These are phyloP conservation scores for Xylaria sp. DNA, from an alignment of 495 filamentous ascomycete genomes.

Conservation along the genomic window DNA sequence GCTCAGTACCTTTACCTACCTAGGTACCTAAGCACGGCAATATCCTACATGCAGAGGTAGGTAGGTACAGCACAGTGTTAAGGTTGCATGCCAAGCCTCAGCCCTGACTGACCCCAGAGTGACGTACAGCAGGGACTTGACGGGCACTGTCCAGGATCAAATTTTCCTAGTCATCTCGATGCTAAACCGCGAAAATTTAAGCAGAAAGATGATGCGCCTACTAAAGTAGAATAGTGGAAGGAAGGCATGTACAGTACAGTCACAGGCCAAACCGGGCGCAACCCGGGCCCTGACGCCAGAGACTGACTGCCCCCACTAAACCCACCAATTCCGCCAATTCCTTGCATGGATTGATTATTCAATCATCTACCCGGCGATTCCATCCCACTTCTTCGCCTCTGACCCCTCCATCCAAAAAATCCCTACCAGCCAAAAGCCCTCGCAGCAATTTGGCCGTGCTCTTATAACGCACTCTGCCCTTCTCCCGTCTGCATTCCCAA, in stretches of 20 bases:
- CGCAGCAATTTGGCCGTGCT: neutral
- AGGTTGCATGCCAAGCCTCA: conserved; percentile 22
- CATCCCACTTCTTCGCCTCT: conserved; percentile 24
- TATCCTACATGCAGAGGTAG: neutral
- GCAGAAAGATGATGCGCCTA: neutral
- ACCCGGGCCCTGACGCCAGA: neutral
- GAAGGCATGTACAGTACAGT: too few relatives aligned
- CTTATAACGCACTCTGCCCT: neutral
- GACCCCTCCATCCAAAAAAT: conserved; percentile 28
- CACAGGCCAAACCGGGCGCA: neutral
- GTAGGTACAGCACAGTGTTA: neutral
- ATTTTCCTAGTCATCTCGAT: conserved; percentile 9
- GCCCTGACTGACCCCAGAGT: conserved; percentile 13
- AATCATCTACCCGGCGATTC: conserved; percentile 6
- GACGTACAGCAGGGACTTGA: conserved; percentile 20
- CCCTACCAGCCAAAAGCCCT: conserved; percentile 31
- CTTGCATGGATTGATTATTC: conserved; percentile 18
- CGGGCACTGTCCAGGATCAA: conserved; percentile 6
- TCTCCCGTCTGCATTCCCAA: neutral
- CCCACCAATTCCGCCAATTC: conserved; percentile 23
- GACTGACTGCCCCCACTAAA: neutral
- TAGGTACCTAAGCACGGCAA: too few relatives aligned
- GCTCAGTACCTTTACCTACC: too few relatives aligned
- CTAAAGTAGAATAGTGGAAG: too few relatives aligned
- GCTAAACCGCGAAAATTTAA: neutral